Evolutionary conservation across 2,329 filamentous ascomycete species (phyloP), one percentile per base, ranked within the genome.

Genomic region (Penicillium sp.): DNA sequence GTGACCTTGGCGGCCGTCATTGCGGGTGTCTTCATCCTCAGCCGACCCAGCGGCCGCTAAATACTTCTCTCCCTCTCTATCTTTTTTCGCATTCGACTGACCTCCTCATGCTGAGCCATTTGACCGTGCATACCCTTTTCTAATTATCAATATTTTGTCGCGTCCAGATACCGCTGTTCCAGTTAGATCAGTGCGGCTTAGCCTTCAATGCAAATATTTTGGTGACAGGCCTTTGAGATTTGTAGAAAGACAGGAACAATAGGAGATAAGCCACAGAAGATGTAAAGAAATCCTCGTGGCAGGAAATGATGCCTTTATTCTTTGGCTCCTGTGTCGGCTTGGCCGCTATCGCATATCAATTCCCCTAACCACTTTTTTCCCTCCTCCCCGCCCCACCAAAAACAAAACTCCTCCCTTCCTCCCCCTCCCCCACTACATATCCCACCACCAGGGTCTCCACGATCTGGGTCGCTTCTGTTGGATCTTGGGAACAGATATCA

Each of bases 1-100:
- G 88, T 92, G 40, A 89, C 89, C n/a, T 69, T 98, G 57, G 92
- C 90, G 7, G 86, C 93, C 29, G 89, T 95, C 25, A 95, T 98
- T 65, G 75, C 93, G 27, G 86, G 85, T 49, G 90, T 96, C 8
- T 98, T 98, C 68, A 81, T 88, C 28, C 79, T 98, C 55, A 81
- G 85, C 44, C 80, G 88, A 48, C 69, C 81, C 28, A 73, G 68
- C 11, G 72, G 66, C 44, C 68, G 72, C 55, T 67, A 48, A 59
- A 46, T 28, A n/a, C 13, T 7, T 23, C 13, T 17, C 15, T 17
- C 20, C 22, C 41, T 33, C 14, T 41, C 32, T 42, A 28, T 41
- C 35, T 33, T 35, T n/a, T n/a, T n/a, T n/a, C n/a, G n/a, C 39
- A 12, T 20, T 30, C 22, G 16, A 31, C 37, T 30, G 29, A 12